These are phyloP conservation scores for Alternaria viburni DNA, from an alignment of 2,329 filamentous ascomycete genomes.

Conservation along the genomic window DNA sequence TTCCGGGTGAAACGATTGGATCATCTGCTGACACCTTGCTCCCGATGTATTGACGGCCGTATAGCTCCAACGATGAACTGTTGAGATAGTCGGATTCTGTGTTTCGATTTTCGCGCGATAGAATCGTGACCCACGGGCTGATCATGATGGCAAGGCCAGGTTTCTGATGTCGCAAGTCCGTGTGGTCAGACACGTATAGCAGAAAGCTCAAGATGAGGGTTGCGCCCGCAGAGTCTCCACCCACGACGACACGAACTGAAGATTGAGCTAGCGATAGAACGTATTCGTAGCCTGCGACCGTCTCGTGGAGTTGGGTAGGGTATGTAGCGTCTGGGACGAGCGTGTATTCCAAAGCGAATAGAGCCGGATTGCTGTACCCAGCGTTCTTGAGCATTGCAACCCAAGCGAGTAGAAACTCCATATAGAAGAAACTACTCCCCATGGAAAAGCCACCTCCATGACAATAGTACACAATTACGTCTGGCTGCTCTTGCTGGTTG, in stretches of 20 bases:
- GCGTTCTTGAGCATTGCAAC: constrained; percentile 66
- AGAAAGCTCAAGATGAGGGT: constrained; percentile 76
- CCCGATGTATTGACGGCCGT: constrained; percentile 73
- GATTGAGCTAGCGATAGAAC: constrained; percentile 65
- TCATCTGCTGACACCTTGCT: constrained; percentile 58
- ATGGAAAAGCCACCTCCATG: constrained; percentile 86
- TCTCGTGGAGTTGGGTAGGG: constrained; percentile 75
- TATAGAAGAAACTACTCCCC: constrained; percentile 83
- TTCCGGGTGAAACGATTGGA: constrained; percentile 71
- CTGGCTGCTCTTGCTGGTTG: constrained; percentile 66
- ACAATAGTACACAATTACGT: constrained; percentile 81
- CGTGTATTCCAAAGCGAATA: constrained; percentile 82
- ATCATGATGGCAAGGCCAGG: constrained; percentile 74
- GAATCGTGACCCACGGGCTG: constrained; percentile 79
- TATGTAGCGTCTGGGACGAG: constrained; percentile 77
- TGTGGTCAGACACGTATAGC: constrained; percentile 65
- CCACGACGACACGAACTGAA: constrained; percentile 70
- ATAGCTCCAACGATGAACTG: constrained; percentile 67
- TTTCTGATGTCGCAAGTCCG: constrained; percentile 51
- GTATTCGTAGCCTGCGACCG: constrained; percentile 73
- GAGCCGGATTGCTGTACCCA: constrained; percentile 75
- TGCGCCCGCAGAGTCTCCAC: constrained; percentile 81
- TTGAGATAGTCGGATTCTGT: constrained; percentile 80
- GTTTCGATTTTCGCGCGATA: constrained; percentile 70
- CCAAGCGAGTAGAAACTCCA: constrained; percentile 79